phyloP scores from a whole-genome alignment of 257 asterid species.

The Handroanthus guayacan region DNA sequence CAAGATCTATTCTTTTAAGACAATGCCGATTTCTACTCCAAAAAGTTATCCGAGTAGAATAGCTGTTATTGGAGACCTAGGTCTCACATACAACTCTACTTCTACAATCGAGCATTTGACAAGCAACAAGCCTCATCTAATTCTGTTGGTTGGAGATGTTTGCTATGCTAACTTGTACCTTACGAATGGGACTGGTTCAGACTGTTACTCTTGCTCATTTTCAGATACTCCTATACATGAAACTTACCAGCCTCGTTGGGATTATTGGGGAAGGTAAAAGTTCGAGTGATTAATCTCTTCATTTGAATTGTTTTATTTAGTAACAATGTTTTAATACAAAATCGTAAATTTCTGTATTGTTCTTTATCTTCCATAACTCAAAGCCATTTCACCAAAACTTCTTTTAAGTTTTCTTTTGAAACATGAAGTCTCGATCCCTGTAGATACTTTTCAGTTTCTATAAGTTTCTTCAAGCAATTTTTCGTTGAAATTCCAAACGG shows the following conservation, averaged over 20 bases:
- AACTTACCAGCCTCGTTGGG: conserved; percentile 99
- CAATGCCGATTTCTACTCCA: conserved; percentile 76
- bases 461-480: conserved; percentile 6
- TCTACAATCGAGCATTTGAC: conserved; percentile 76
- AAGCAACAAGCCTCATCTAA: conserved; percentile 74
- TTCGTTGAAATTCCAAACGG: background rate
- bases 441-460: background rate
- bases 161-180: conserved; percentile 88
- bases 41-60: conserved; percentile 69
- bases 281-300: conserved; percentile 10
- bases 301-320: background rate
- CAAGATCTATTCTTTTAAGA: conserved; percentile 63
- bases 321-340: background rate
- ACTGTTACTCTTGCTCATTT: conserved; percentile 92
- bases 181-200: conserved; percentile 88
- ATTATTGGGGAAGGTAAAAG: conserved; percentile 95
- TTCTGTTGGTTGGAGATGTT: conserved; percentile 84
- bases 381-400: background rate
- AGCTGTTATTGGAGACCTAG: conserved; percentile 89
- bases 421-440: no score
- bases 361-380: background rate
- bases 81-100: conserved; percentile 93
- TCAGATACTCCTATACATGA: conserved; percentile 85
- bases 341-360: background rate
- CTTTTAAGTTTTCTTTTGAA: no score